These are phyloP conservation scores for Epipyxis sp. DNA, from an alignment of 108 stramenopile genomes.

Conservation along the genomic window DNA sequence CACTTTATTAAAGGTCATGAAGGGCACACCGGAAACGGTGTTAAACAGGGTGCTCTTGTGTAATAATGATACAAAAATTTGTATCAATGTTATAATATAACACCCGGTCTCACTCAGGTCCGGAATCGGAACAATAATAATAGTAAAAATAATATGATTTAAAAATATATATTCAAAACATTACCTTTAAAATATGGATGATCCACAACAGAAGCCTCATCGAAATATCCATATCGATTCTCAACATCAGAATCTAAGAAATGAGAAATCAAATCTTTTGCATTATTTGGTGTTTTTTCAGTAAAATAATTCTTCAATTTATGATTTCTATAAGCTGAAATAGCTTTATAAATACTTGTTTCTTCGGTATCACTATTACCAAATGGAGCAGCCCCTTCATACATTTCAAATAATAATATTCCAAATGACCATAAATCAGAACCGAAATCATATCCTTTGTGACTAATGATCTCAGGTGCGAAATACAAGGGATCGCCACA, in stretches of 20 bases:
- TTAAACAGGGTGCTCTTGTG: too few relatives aligned
- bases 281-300: not conserved
- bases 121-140: not conserved
- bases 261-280: constrained; percentile 2
- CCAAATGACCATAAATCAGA: constrained; percentile 41
- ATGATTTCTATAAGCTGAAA: not conserved
- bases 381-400: constrained; percentile 31
- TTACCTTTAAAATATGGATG: constrained; percentile 18
- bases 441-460: constrained; percentile 31
- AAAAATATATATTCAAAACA: not conserved
- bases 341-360: constrained; percentile 33
- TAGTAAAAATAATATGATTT: not conserved
- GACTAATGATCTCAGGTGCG: constrained; percentile 35
- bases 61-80: not conserved
- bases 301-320: not conserved
- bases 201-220: not conserved
- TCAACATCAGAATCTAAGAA: not conserved
- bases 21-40: too few relatives aligned
- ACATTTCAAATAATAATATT: constrained; percentile 38
- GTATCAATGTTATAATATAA: not conserved
- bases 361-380: constrained; percentile 32
- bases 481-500: constrained; percentile 41
- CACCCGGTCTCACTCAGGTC: not conserved
- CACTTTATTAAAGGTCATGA: too few relatives aligned
- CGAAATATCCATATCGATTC: constrained; percentile 10